Conservation (phyloP, 2,329 filamentous ascomycete species). For the Pseudogymnoascus sp. region DNA sequence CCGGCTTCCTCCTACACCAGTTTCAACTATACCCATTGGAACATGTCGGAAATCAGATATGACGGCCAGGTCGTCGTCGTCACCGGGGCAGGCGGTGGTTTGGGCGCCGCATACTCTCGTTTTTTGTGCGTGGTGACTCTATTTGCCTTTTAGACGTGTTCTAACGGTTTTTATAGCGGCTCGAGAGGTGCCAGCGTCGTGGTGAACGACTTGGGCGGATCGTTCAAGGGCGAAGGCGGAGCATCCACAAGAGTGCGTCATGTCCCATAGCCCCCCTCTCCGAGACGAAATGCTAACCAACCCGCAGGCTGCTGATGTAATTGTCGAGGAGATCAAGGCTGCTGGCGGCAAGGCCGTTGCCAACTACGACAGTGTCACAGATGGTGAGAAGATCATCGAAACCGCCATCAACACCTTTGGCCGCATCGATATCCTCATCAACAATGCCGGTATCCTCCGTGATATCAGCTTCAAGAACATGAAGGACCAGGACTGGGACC, state of each 20-base stretch:
- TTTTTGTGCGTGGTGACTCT: too few species aligned
- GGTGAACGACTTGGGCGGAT: conserved; percentile 91
- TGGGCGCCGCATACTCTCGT: too few species aligned
- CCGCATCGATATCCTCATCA: conserved; percentile 89
- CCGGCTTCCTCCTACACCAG: too few species aligned
- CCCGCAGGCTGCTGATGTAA: conserved; percentile 68
- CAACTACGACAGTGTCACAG: conserved; percentile 93
- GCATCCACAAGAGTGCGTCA: conserved; percentile 69
- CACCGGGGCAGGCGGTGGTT: too few species aligned
- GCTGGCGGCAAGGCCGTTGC: conserved; percentile 92
- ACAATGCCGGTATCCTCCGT: conserved; percentile 90
- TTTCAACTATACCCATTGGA: conserved; percentile 23
- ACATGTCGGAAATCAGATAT: conserved; percentile 63
- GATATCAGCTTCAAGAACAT: conserved; percentile 99
- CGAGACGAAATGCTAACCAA: conserved; percentile 12
- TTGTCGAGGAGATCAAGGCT: conserved; percentile 76
- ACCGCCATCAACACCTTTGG: conserved; percentile 76
- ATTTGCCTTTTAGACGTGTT: too few species aligned
- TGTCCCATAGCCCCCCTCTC: not conserved
- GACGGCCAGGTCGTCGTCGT: conserved; percentile 70
- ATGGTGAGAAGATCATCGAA: conserved; percentile 90
- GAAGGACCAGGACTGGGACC: conserved; percentile 93
- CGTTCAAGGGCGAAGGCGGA: conserved; percentile 81
- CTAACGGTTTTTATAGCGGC: too few species aligned
- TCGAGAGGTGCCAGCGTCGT: conserved; percentile 66